Evolutionary conservation across 306 rosid species (phyloP), one percentile per base, ranked within the genome.

Genomic region (Sophora flavescens): DNA sequence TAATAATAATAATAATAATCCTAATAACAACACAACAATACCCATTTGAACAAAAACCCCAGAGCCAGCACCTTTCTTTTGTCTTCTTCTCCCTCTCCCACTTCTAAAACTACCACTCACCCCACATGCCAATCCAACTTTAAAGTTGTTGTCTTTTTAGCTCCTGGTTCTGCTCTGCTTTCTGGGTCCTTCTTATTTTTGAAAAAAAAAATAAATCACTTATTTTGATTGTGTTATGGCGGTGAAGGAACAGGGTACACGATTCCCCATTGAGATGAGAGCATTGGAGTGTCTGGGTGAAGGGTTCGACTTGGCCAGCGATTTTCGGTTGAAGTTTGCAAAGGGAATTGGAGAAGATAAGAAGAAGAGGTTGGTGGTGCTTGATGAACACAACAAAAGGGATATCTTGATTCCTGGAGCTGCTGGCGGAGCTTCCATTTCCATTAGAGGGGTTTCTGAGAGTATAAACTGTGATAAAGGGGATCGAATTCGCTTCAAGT

Each of bases 401-500:
- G 98, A 95, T 84, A 73, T 95, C 68, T 80, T 92, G 58, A 84
- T 95, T 78, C 97, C 98, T 63, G 85, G 74, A 42, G 50, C 63
- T 47, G 52, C 63, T 47, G 52, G 52, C n/a, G 96, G 98, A 32
- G 53, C 82, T 57, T 67, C 85, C 8, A 79, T 87, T 67, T 68
- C 83, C 9, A 82, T 90, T 75, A 70, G 9, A 48, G 91, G 93
- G 42, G 96, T 95, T 76, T 89, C 98, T n/a, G 89, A 89, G 80
- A 87, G 89, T 77, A 90, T 95, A 60, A 85, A 90, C 0, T 91
- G 93, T 54, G 98, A 95, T 80, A 95, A 95, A 86, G 98, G 98
- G 56, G 98, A 95, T 83, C 91, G 97, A 74, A 87, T 88, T 30
- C 91, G 98, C 51, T 95, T 90, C 87, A 92, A 90, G 70, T 90